Percentiles rank a stretch among this genome's conserved stretches.
phyloP scores from a whole-genome alignment of 805 yeast species.

The Grigorovia humatica region DNA sequence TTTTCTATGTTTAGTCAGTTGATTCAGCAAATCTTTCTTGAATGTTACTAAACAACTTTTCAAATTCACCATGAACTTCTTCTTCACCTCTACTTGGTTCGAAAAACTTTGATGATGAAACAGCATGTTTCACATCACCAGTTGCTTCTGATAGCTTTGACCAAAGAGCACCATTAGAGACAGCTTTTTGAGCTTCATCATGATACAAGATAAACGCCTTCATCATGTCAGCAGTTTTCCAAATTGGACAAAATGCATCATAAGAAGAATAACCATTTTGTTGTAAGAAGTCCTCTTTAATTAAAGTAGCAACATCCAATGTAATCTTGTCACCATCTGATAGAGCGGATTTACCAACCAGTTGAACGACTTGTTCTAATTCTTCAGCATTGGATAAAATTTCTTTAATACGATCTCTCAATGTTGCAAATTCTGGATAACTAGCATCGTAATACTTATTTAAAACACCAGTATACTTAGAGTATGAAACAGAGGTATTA shows the following conservation, averaged over 20 bases:
- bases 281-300: conserved; percentile 97
- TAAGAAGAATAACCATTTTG: conserved; percentile 98
- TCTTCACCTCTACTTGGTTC: conserved; percentile 89
- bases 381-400: conserved; percentile 95
- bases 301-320: conserved; percentile 79
- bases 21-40: conserved; percentile 93
- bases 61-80: conserved; percentile 68
- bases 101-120: conserved; percentile 88
- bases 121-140: conserved; percentile 82
- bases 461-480: conserved; percentile 86
- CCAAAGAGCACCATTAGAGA: conserved; percentile 91
- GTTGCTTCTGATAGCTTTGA: conserved; percentile 83
- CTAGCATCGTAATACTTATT: conserved; percentile 73
- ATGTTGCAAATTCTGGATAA: conserved; percentile 82
- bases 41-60: conserved; percentile 59
- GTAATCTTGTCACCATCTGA: conserved; percentile 96
- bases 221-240: conserved; percentile 99
- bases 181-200: conserved; percentile 97
- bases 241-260: conserved; percentile 98
- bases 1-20: conserved; percentile 47
- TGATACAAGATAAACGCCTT: conserved; percentile 81
- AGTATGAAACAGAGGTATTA: conserved; percentile 91
- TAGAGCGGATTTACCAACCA: conserved; percentile 96
- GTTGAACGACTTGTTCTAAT: conserved; percentile 96
- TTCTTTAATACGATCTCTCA: conserved; percentile 89